Evolutionary conservation across 305 asterid species (phyloP), one percentile per base, ranked within the genome.

Genomic region (Rubia balearica): DNA sequence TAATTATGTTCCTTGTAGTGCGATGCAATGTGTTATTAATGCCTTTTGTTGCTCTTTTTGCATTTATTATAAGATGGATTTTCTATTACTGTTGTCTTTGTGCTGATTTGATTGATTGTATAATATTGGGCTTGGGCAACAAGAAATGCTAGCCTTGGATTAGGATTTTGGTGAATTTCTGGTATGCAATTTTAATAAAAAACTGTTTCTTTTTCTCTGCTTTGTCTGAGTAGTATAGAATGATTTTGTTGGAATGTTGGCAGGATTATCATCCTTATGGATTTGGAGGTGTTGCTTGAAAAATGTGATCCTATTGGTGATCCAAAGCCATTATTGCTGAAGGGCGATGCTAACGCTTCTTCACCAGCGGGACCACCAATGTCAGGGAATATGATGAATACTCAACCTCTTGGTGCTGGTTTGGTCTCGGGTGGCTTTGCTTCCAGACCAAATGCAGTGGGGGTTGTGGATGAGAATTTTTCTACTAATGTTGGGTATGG

Each of bases 241-340:
- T 79, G 62, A 69, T 40, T 19, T 69, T 1, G 14, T 4, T 55
- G 8, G 6, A 2, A n/a, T 38, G 59, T 68, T 70, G 78, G 83
- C 98, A 95, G 99, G 88, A 90, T 91, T 64, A 76, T 89, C 71
- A 92, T 95, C 71, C 82, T 92, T 77, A 65, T 86, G 69, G 88
- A 87, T 69, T 73, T 95, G 69, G 91, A 85, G 3, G 84, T 91
- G 74, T 66, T 89, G 60, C 79, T 72, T 67, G 88, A 80, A 42
- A 71, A 53, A 30, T 91, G 90, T 79, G 92, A 90, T 73, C 77
- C 66, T 69, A 86, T 90, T 82, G 99, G 99, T 57, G 76, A 80
- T 17, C 96, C 97, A 12, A 85, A 66, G 67, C 85, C 46, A n/a
- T 83, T 71, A 74, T 79, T 79, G 13, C 46, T 40, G 49, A 81